Conservation (phyloP, 345 rosid genomes). For the Aquilaria sinensis region DNA sequence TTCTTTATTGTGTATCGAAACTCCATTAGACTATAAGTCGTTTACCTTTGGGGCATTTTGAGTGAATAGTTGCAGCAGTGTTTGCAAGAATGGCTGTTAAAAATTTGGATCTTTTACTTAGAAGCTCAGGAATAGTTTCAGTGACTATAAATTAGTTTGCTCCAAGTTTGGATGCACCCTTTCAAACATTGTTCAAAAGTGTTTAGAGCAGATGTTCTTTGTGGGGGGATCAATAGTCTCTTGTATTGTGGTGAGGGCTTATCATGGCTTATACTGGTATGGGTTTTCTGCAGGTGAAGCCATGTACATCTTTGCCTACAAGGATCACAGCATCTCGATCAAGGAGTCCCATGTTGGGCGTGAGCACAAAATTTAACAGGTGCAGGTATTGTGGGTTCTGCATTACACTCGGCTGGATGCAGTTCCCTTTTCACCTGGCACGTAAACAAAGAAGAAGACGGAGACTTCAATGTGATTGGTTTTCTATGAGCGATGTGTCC, state of each 20-base stretch:
- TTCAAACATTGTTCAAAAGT: no score
- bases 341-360: conserved; percentile 14
- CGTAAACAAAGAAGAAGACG: conserved; percentile 8
- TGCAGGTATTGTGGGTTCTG: conserved; percentile 17
- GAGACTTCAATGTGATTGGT: conserved; percentile 17
- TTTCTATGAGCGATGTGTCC: conserved; percentile 15
- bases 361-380: conserved; percentile 6
- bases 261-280: not conserved
- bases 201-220: no score
- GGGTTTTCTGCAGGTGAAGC: conserved; percentile 26
- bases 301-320: conserved; percentile 25
- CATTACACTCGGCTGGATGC: conserved; percentile 3
- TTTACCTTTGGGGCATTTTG: no score
- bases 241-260: no score
- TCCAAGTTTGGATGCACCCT: no score
- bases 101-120: no score
- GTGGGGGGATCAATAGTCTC: not conserved
- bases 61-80: no score
- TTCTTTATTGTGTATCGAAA: no score
- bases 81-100: no score
- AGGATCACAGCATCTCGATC: conserved; percentile 23
- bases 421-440: conserved; percentile 6
- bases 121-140: no score
- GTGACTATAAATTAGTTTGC: no score
- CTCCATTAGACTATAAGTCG: no score